A percentile compares a stretch with the other conserved stretches of the same genome.
phyloP scores from a whole-genome alignment of 164 flowering plant genomes.

The Kalanchoe fedtschenkoi region DNA sequence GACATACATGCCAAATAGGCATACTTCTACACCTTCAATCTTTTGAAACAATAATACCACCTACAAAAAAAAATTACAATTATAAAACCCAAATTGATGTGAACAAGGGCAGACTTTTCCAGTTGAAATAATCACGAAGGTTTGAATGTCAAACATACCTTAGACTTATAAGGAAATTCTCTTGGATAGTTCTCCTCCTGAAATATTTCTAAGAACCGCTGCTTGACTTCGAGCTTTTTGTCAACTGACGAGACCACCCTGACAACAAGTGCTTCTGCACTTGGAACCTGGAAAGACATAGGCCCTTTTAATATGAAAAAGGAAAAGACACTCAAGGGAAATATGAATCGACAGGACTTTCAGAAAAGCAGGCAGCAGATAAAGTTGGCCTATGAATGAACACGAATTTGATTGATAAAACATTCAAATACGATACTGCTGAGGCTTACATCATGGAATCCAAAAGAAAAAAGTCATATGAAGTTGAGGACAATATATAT shows the following conservation, averaged over 20 bases:
- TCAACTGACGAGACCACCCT: conserved; percentile 99
- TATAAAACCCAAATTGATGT: neutral
- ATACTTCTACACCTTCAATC: conserved; percentile 99
- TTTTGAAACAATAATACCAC: conserved; percentile 87
- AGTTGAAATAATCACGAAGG: neutral
- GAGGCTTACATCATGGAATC: neutral
- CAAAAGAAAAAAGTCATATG: neutral
- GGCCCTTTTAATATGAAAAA: neutral
- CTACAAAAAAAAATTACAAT: conserved; percentile 26
- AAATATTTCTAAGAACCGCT: conserved; percentile 83
- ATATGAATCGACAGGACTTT: neutral
- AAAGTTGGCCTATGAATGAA: neutral
- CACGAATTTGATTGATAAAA: neutral
- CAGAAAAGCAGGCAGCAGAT: neutral
- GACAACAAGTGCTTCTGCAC: conserved; percentile 86
- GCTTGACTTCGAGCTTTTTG: conserved; percentile 95
- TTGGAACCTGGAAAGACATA: conserved; percentile 49
- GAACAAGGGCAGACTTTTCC: neutral
- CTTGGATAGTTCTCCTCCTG: conserved; percentile 84
- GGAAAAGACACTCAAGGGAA: neutral
- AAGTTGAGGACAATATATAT: neutral
- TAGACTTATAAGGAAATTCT: conserved; percentile 91
- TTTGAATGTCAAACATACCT: conserved; percentile 31
- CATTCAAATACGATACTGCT: neutral
- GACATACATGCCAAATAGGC: conserved; percentile 97